Conservation (phyloP, 768 basidiomycete species). For the Cantharellus anzutake region DNA sequence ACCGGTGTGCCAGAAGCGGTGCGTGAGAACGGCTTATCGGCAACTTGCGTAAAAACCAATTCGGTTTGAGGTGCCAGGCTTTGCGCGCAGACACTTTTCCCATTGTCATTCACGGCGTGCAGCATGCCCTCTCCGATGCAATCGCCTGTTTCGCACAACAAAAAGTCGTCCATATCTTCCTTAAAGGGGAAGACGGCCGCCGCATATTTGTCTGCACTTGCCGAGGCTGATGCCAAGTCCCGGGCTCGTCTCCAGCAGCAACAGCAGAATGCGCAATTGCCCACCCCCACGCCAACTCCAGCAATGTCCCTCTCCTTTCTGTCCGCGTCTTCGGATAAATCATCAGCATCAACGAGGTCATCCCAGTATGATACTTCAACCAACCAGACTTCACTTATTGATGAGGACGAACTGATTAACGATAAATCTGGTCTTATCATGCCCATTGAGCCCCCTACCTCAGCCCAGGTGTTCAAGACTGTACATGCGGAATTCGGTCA, state of each 20-base stretch:
- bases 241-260: background rate
- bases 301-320: slow-evolving; percentile 60
- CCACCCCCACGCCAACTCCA: slow-evolving; percentile 28
- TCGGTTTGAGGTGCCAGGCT: too few relatives aligned
- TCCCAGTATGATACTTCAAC: slow-evolving; percentile 2
- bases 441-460: slow-evolving; percentile 53
- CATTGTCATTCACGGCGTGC: too few relatives aligned
- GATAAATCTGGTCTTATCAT: slow-evolving; percentile 33
- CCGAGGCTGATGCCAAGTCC: slow-evolving; percentile 3
- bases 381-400: background rate
- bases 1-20: too few relatives aligned
- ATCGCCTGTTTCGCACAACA: background rate
- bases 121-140: background rate
- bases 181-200: background rate
- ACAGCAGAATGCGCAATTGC: background rate
- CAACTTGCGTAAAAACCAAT: too few relatives aligned
- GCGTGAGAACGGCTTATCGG: too few relatives aligned
- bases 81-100: too few relatives aligned
- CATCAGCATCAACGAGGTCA: background rate
- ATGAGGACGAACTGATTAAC: slow-evolving; percentile 4
- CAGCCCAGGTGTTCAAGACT: slow-evolving; percentile 57
- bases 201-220: slow-evolving; percentile 1
- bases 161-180: background rate
- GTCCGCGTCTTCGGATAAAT: slow-evolving; percentile 28
- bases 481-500: slow-evolving; percentile 88